phyloP scores from a whole-genome alignment of 164 flowering plant species.

The Aristolochia fimbriata region DNA sequence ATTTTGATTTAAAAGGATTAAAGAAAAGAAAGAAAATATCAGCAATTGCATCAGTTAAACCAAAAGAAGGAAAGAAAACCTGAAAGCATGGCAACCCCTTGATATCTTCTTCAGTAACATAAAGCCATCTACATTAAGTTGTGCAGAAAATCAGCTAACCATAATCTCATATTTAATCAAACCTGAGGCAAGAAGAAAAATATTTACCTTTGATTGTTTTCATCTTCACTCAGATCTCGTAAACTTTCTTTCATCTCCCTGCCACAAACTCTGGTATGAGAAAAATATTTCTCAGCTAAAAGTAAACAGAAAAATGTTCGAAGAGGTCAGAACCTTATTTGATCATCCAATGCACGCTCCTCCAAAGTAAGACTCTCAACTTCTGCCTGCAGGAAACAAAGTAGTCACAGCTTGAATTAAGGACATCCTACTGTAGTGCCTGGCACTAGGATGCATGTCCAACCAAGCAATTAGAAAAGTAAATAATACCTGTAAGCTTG shows the following conservation, averaged over 20 bases:
- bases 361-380: conserved; percentile 63
- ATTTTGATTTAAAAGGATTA: neutral
- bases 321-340: conserved; percentile 29
- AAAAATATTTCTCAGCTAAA: conserved; percentile 4
- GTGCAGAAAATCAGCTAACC: neutral
- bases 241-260: conserved; percentile 92
- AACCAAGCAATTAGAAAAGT: conserved; percentile 2
- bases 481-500: conserved; percentile 50
- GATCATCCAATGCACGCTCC: conserved; percentile 68
- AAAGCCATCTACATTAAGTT: conserved; percentile 60
- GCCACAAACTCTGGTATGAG: conserved; percentile 24
- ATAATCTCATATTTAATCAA: neutral
- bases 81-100: conserved; percentile 84
- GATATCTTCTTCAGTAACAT: conserved; percentile 92
- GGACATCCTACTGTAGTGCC: neutral
- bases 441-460: too few species aligned
- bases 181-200: neutral
- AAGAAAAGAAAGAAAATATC: neutral
- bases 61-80: conserved; percentile 27
- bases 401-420: neutral
- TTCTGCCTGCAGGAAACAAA: conserved; percentile 51
- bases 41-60: neutral
- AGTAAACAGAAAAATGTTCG: neutral
- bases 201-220: conserved; percentile 62
- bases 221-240: conserved; percentile 83